These are phyloP conservation scores for Fremontodendron californicum DNA, from an alignment of 345 rosid genomes.

Conservation along the genomic window DNA sequence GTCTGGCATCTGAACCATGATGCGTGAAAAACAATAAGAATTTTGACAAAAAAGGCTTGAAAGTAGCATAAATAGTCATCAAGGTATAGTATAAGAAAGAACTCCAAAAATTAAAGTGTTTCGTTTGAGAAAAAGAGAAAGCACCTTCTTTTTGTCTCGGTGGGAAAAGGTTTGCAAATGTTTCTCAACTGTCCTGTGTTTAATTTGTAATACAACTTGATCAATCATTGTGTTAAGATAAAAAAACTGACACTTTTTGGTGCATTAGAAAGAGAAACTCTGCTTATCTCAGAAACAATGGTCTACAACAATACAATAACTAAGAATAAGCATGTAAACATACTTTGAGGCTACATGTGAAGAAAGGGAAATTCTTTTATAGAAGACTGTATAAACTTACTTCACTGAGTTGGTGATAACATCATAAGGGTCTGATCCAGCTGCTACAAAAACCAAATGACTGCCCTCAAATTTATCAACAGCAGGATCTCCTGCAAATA, in stretches of 20 bases:
- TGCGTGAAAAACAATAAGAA: not conserved
- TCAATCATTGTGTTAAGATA: not conserved
- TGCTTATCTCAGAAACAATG: not conserved
- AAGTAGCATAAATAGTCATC: not conserved
- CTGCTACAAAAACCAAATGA: conserved; percentile 52
- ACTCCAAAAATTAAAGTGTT: not conserved
- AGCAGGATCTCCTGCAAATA: conserved; percentile 48
- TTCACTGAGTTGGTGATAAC: conserved; percentile 51
- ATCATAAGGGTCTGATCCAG: conserved; percentile 55
- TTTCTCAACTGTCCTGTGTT: conserved; percentile 45
- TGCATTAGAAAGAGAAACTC: not conserved
- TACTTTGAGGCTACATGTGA: not conserved
- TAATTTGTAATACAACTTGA: conserved; percentile 7
- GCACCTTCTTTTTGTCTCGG: conserved; percentile 55
- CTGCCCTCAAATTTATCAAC: conserved; percentile 50
- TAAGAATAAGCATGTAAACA: not conserved
- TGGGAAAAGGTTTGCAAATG: conserved; percentile 57
- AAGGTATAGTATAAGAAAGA: not conserved
- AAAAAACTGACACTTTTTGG: not conserved
- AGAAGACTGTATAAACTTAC: conserved; percentile 20
- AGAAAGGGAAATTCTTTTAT: not conserved
- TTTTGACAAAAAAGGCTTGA: not conserved
- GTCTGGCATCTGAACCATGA: conserved; percentile 47
- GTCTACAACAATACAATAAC: not conserved
- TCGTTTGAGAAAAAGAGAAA: not conserved